These are phyloP conservation scores for Verticillium nonalfalfae DNA, from an alignment of 2,329 filamentous ascomycete species.

Conservation along the genomic window DNA sequence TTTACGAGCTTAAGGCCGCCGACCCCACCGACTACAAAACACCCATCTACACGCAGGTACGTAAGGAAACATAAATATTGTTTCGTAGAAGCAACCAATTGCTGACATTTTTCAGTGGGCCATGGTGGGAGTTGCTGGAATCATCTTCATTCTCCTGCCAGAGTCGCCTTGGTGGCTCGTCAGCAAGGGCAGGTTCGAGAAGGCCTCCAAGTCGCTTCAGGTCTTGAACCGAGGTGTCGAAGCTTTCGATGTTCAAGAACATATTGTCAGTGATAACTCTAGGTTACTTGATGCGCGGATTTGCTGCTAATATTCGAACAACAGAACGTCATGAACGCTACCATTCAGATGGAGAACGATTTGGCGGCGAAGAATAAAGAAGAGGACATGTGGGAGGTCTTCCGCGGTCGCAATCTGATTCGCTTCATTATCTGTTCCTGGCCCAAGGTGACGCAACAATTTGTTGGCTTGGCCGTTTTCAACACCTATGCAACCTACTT, in stretches of 20 bases:
- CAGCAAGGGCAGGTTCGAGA: slow-evolving; percentile 21
- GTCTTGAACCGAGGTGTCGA: slow-evolving; percentile 18
- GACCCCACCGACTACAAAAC: slow-evolving; percentile 26
- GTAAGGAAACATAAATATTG: not conserved
- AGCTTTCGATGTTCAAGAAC: slow-evolving; percentile 23
- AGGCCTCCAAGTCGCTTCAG: slow-evolving; percentile 21
- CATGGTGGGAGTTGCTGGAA: slow-evolving; percentile 27
- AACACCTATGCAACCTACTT: slow-evolving; percentile 32
- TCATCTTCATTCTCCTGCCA: slow-evolving; percentile 27
- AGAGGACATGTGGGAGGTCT: slow-evolving; percentile 23
- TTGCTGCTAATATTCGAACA: not conserved
- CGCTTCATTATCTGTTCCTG: slow-evolving; percentile 29
- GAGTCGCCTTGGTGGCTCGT: slow-evolving; percentile 31
- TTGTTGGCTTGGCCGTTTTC: slow-evolving; percentile 29
- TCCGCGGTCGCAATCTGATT: slow-evolving; percentile 27
- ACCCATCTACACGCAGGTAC: slow-evolving; percentile 32
- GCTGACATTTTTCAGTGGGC: slow-evolving; percentile 23
- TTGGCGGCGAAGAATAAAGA: slow-evolving; percentile 20
- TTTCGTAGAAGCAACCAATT: not conserved
- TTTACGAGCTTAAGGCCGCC: slow-evolving; percentile 22
- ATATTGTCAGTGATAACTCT: slow-evolving; percentile 16
- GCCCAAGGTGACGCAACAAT: slow-evolving; percentile 32
- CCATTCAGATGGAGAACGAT: slow-evolving; percentile 22
- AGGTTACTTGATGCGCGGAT: not conserved
- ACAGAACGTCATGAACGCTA: slow-evolving; percentile 25